Evolutionary conservation across 2,329 filamentous ascomycete genomes (phyloP).

Genomic region (Botrytis deweyae): DNA sequence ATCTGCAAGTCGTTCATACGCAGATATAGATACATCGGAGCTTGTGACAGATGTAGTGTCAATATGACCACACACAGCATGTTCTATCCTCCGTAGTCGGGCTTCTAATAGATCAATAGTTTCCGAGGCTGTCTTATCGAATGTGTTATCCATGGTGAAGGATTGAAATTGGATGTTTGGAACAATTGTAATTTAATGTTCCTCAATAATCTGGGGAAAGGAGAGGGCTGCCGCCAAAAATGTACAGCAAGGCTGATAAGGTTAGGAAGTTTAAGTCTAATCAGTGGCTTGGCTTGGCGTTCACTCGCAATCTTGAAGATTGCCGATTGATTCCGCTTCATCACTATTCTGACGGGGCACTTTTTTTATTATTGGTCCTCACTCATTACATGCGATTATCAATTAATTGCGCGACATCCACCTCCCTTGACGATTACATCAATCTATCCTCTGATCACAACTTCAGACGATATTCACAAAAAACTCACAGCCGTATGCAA

Average conservation of each 20-base stretch:
- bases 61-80: constrained; percentile 33
- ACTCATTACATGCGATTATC: constrained; percentile 7
- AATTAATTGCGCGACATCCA: constrained; percentile 12
- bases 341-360: background rate
- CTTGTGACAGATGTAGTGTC: constrained; percentile 20
- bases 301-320: background rate
- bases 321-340: background rate
- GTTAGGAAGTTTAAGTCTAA: background rate
- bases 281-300: constrained; percentile 7
- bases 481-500: background rate
- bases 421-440: background rate
- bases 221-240: background rate
- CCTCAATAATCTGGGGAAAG: constrained; percentile 15
- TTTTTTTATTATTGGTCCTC: constrained; percentile 2
- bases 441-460: background rate
- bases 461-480: background rate
- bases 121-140: constrained; percentile 37
- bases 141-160: constrained; percentile 34
- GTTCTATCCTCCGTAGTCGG: constrained; percentile 37
- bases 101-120: constrained; percentile 39
- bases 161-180: background rate
- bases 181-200: background rate
- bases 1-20: constrained; percentile 26
- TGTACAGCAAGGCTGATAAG: constrained; percentile 16
- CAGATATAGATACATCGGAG: constrained; percentile 23